Base-by-base conservation (phyloP, 2,329 filamentous ascomycete genomes). In the Dendrostoma leiphaemia region DNA sequence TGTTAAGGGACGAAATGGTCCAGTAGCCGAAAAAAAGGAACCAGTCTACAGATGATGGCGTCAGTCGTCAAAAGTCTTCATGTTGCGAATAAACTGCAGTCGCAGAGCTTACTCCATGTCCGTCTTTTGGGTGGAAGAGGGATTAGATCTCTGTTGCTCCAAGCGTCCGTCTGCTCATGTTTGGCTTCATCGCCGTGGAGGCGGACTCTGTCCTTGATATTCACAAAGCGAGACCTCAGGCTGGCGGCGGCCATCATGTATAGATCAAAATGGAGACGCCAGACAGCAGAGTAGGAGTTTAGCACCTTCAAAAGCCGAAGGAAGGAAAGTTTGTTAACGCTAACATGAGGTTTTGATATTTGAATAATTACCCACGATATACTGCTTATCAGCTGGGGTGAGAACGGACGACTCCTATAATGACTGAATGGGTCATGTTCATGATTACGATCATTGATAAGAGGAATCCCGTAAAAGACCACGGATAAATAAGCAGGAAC, bases 1-100 rank as follows among this genome's bases (percentile, higher is more conserved):
- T 63, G 58, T 69, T 69, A 62, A 79, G 77, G 57, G 76, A 51
- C 26, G 52, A 56, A n/a, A 54, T 45, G n/a, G 58, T 59, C 51
- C 55, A 54, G 35, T 51, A 54, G 6, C 51, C 57, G 29, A 57
- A 58, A 34, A 28, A 58, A 1, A 55, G 53, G n/a, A 58, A 58
- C 56, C 56, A 58, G 35, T 55, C 56, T 56, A 21, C 4, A 41
- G 21, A 40, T 26, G 4, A 21, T 3, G 6, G 8, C 23, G 45
- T 32, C 15, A 19, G 19, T n/a, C 3, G 41, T 34, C 19, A n/a
- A 8, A 6, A n/a, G 12, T 28, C 8, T 17, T 31, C 15, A 13
- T 21, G 4, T 10, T 2, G 4, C 35, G 24, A 3, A 5, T 3
- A 13, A 17, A 24, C 7, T 6, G 7, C 3, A 5, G 13, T n/a